phyloP scores from a whole-genome alignment of 176 grass and related monocot genomes.

The Oryza nivara region DNA sequence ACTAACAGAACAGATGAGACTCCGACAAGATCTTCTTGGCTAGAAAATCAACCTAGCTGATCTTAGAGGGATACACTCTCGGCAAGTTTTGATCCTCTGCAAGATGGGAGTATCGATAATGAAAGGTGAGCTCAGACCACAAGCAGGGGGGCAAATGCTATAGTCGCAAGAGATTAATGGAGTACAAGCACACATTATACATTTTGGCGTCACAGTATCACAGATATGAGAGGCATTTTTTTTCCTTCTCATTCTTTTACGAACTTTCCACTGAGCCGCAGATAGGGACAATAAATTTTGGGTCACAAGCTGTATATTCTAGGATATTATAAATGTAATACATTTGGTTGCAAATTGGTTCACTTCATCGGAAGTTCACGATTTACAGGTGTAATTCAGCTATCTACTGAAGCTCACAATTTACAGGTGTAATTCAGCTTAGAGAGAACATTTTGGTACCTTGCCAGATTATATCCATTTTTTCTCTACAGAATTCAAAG shows the following conservation, averaged over 20 bases:
- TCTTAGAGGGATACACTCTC: conserved; percentile 27
- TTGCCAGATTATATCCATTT: conserved; percentile 17
- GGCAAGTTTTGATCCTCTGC: conserved; percentile 6
- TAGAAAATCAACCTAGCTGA: conserved; percentile 43
- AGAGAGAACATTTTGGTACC: conserved; percentile 5
- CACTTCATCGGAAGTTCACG: neutral
- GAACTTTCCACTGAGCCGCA: neutral
- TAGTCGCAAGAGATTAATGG: conserved; percentile 17
- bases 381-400: conserved; percentile 10
- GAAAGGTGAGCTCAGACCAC: conserved; percentile 14
- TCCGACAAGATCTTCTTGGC: conserved; percentile 35
- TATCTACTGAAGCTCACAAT: neutral
- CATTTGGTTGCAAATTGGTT: neutral
- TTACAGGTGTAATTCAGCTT: conserved; percentile 19
- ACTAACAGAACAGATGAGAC: conserved; percentile 40
- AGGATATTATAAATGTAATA: neutral
- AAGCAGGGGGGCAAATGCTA: neutral
- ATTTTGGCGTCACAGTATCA: conserved; percentile 33
- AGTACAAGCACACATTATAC: conserved; percentile 34
- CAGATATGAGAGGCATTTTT: neutral
- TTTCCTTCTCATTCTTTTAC: neutral
- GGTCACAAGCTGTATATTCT: conserved; percentile 54
- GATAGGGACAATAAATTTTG: conserved; percentile 53
- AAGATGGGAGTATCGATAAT: neutral
- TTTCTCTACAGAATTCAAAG: conserved; percentile 11